Conservation (phyloP, 1,284 basidiomycete species). For the Cryptococcus sp. region DNA sequence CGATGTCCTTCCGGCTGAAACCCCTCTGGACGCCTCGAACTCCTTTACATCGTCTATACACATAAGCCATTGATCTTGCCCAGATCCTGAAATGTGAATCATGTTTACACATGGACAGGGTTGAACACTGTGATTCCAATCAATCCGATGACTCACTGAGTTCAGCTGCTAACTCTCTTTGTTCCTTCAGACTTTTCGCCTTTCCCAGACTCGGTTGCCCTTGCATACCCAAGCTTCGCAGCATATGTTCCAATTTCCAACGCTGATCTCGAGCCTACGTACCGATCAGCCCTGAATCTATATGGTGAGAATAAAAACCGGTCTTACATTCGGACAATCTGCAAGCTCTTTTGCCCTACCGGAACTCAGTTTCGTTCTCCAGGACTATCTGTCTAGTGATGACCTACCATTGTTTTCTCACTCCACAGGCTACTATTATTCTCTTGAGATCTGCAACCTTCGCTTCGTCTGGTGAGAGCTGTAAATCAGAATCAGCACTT, state of each 20-base stretch:
- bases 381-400: background rate
- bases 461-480: conserved; percentile 36
- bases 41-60: conserved; percentile 45
- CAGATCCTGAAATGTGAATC: background rate
- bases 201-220: conserved; percentile 71
- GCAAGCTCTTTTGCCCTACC: conserved; percentile 60
- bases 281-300: conserved; percentile 2
- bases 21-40: conserved; percentile 43
- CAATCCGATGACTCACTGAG: conserved; percentile 54
- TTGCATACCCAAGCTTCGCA: conserved; percentile 70
- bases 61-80: background rate
- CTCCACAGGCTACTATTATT: conserved; percentile 70
- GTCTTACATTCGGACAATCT: conserved; percentile 51
- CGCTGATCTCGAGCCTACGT: conserved; percentile 60
- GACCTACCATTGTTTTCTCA: conserved; percentile 70
- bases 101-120: background rate
- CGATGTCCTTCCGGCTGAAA: conserved; percentile 11
- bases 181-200: conserved; percentile 65
- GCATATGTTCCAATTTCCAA: conserved; percentile 58
- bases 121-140: background rate
- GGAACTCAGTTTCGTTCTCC: background rate
- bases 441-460: conserved; percentile 38
- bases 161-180: conserved; percentile 70
- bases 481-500: background rate
- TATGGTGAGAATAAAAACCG: background rate